Conservation (phyloP, 305 asterid genomes). For the Ilex paraguariensis region DNA sequence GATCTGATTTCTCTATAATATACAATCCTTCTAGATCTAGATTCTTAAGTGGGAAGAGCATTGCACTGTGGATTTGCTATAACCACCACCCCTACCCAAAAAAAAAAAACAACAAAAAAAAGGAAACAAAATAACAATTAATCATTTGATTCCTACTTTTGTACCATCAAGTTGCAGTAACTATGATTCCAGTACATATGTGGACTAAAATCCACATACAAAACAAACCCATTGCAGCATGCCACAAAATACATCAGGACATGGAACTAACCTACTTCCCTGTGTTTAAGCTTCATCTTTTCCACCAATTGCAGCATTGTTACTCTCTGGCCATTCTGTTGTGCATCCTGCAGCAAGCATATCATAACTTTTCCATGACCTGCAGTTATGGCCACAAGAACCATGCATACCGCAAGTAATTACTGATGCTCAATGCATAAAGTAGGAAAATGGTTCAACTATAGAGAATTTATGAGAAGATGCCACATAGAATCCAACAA, state of each 20-base stretch:
- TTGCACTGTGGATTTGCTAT: no score
- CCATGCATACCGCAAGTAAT: neutral
- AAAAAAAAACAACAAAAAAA: no score
- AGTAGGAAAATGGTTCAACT: neutral
- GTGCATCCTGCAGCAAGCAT: slow-evolving; percentile 63
- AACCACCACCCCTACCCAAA: no score
- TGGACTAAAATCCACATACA: no score
- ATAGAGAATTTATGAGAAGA: neutral
- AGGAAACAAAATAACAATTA: no score
- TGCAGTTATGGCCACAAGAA: slow-evolving; percentile 32
- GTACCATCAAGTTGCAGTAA: neutral
- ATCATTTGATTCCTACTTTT: no score
- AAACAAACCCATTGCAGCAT: neutral
- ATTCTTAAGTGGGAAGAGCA: no score
- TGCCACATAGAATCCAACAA: neutral
- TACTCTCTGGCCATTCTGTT: slow-evolving; percentile 70
- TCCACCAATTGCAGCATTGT: slow-evolving; percentile 89
- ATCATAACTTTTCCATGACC: slow-evolving; percentile 66
- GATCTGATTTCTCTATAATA: no score
- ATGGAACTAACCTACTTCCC: slow-evolving; percentile 53
- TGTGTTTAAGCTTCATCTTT: slow-evolving; percentile 65
- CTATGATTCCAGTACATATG: no score
- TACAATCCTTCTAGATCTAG: no score
- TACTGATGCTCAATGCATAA: neutral
- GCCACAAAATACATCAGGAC: slow-evolving; percentile 10